Evolutionary conservation across 768 basidiomycete genomes (phyloP), one percentile per base, ranked within the genome.

Genomic region (Mycena haematopus): DNA sequence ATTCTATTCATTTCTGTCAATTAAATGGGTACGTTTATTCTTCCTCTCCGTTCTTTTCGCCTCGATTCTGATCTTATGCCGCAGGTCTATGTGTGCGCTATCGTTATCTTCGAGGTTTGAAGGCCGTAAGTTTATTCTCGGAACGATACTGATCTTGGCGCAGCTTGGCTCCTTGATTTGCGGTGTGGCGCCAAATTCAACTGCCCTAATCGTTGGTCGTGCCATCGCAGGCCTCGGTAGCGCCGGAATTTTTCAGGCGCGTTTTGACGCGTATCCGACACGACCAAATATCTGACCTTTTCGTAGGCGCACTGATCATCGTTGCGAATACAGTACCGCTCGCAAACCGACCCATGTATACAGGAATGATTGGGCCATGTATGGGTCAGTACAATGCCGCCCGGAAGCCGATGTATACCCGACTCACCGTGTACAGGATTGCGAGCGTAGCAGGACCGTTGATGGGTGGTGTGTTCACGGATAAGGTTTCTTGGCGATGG

Each of bases 401-500:
- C 9, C 29, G 29, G 29, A 31, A 31, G 9, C 29, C n/a, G n/a
- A 31, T 31, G n/a, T 31, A 31, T 31, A 31, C 9, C 29, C 6
- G 29, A 31, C 29, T 31, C 13, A 15, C 8, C 14, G 14, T 36
- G 50, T 52, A 52, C 21, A 54, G 61, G 0, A 62, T 58, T 3
- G 62, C 49, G 25, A 54, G 53, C 31, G 60, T 61, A 35, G 54
- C 54, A 2, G 60, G 60, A 3, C 60, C 60, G 3, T 22, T 61
- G 6, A 52, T 59, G 50, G 58, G 75, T 45, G 71, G 77, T 3
- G 33, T 53, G 69, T 75, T 76, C 58, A 72, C 73, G 21, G 69
- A 72, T 45, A 65, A 73, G 29, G 56, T 69, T 21, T 69, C 73
- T 1, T 79, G 79, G 78, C 68, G 79, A 40, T 80, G 79, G 79